Evolutionary conservation across 192 early-diverging fungal species (phyloP).

Genomic region (Coemansia sp.): DNA sequence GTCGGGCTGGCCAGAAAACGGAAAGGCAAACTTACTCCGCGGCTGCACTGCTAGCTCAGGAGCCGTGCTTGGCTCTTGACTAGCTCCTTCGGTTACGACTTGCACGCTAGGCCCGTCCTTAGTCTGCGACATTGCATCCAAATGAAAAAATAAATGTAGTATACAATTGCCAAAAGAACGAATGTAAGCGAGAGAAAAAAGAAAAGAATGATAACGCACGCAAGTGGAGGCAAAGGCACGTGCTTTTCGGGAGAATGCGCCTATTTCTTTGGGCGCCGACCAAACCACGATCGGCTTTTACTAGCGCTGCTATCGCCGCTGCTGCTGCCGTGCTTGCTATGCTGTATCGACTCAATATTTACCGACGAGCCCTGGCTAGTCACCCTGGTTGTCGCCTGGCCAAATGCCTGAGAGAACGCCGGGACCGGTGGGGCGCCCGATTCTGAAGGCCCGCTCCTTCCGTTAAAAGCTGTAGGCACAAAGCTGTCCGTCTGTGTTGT

Average conservation of each 20-base stretch:
- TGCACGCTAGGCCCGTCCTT: slow-evolving; percentile 9
- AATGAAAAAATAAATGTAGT: no score
- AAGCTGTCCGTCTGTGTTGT: slow-evolving; percentile 9
- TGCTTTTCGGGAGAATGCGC: not conserved
- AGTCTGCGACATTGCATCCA: not conserved
- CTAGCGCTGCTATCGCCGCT: not conserved
- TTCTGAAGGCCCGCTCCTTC: not conserved
- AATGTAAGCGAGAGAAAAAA: not conserved
- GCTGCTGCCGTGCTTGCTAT: not conserved
- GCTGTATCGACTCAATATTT: not conserved
- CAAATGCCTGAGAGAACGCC: not conserved
- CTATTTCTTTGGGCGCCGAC: slow-evolving; percentile 37
- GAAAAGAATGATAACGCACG: not conserved
- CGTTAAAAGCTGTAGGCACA: not conserved
- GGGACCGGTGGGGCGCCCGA: not conserved
- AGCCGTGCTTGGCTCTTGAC: not conserved
- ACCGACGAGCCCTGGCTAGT: not conserved
- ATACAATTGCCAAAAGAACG: no score
- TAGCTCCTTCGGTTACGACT: slow-evolving; percentile 9
- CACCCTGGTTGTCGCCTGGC: not conserved
- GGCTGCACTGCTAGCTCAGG: not conserved
- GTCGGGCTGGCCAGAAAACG: slow-evolving; percentile 74
- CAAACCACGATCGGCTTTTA: slow-evolving; percentile 47
- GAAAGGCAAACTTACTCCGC: slow-evolving; percentile 52
- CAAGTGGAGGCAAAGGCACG: not conserved